These are phyloP conservation scores for Linum lewisii DNA, from an alignment of 345 rosid species.

Conservation along the genomic window DNA sequence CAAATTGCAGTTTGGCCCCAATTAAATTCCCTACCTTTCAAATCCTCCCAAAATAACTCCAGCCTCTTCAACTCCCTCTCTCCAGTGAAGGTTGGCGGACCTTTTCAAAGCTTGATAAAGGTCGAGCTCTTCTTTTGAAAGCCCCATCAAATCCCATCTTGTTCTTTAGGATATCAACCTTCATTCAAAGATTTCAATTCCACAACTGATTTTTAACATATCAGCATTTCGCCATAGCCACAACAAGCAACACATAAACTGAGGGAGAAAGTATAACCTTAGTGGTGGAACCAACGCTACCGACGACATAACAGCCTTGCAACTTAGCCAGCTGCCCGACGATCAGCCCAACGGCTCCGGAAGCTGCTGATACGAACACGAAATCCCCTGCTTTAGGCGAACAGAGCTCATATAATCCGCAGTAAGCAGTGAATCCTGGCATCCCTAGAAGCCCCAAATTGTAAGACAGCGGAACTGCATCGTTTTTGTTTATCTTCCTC, in stretches of 20 bases:
- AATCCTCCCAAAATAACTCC: no score
- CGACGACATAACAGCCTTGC: not conserved
- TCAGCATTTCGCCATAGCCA: not conserved
- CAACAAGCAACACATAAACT: not conserved
- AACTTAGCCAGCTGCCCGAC: not conserved
- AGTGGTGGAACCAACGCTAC: not conserved
- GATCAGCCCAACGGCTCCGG: not conserved
- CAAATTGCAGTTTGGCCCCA: no score
- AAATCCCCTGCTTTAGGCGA: not conserved
- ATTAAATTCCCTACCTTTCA: no score
- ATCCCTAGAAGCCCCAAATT: not conserved
- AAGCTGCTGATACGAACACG: not conserved
- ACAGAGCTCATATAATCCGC: not conserved
- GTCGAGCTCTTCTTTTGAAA: not conserved
- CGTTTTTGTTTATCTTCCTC: conserved; percentile 37
- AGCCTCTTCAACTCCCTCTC: no score
- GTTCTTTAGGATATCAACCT: not conserved
- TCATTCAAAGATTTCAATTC: not conserved
- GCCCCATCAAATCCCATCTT: not conserved
- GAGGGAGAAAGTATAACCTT: not conserved
- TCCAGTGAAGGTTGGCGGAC: no score
- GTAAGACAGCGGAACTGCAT: not conserved
- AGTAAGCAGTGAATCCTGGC: not conserved
- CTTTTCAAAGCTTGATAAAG: not conserved
- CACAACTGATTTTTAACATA: no score